Evolutionary conservation across 257 asterid species (phyloP).

Genomic region (Lavandula angustifolia): DNA sequence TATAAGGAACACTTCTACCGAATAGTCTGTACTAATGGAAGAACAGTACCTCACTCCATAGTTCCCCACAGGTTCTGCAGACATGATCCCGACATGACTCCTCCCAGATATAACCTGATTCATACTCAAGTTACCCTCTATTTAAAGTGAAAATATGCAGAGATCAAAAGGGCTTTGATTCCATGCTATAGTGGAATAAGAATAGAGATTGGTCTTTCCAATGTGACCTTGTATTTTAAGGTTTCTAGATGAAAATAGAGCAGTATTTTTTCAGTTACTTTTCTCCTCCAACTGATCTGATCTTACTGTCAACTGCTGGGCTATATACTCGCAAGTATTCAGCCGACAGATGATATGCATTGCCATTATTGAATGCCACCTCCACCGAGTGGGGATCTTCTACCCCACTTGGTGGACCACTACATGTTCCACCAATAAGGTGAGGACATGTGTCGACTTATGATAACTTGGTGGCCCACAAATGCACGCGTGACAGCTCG

Average conservation of each 20-base stretch:
- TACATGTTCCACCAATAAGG: too few relatives aligned
- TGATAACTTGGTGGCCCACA: too few relatives aligned
- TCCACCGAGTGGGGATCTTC: too few relatives aligned
- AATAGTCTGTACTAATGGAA: neutral
- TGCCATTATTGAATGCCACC: slow-evolving; percentile 65
- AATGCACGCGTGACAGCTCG: too few relatives aligned
- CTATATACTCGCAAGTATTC: slow-evolving; percentile 78
- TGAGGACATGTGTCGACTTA: too few relatives aligned
- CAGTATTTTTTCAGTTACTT: slow-evolving; percentile 40
- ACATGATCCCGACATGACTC: slow-evolving; percentile 78
- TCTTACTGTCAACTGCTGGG: slow-evolving; percentile 84
- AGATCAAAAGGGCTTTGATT: neutral
- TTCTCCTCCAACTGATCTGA: slow-evolving; percentile 72
- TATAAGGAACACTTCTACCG: slow-evolving; percentile 5
- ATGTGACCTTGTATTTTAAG: neutral
- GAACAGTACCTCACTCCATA: slow-evolving; percentile 79
- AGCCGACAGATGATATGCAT: slow-evolving; percentile 57
- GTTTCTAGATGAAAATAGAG: neutral
- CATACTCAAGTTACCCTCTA: slow-evolving; percentile 25
- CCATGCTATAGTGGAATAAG: neutral
- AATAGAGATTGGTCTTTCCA: neutral
- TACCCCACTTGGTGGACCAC: too few relatives aligned
- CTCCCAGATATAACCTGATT: slow-evolving; percentile 81
- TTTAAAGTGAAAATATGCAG: slow-evolving; percentile 12
- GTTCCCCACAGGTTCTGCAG: slow-evolving; percentile 87